Evolutionary conservation across 441 rosid genomes (phyloP).

Genomic region (Gossypium davidsonii): DNA sequence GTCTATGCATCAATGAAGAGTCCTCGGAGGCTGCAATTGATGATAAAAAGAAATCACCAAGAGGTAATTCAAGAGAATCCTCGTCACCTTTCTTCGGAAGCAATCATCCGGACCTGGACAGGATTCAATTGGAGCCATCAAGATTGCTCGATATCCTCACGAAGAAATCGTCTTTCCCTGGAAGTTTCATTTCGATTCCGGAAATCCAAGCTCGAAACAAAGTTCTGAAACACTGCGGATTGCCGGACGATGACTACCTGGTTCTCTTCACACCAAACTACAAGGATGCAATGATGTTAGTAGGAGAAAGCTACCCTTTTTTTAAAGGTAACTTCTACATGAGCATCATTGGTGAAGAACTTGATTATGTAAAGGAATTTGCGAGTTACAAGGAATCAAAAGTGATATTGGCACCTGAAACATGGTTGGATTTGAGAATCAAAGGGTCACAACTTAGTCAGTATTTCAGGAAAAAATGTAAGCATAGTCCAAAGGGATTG

Average conservation of each 20-base stretch:
- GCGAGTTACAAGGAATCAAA: slow-evolving; percentile 60
- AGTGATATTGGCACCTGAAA: slow-evolving; percentile 48
- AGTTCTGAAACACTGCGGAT: slow-evolving; percentile 56
- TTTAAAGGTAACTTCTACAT: slow-evolving; percentile 60
- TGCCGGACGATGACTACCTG: slow-evolving; percentile 48
- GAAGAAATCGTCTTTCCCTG: slow-evolving; percentile 56
- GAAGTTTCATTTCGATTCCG: slow-evolving; percentile 68
- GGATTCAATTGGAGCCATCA: slow-evolving; percentile 52
- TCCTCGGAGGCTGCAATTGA: slow-evolving; percentile 32
- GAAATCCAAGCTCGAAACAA: slow-evolving; percentile 63
- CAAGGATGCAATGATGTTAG: slow-evolving; percentile 64
- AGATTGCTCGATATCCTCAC: slow-evolving; percentile 60
- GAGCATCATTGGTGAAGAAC: slow-evolving; percentile 37
- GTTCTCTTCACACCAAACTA: slow-evolving; percentile 62
- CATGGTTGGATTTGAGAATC: slow-evolving; percentile 69
- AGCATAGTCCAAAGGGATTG: slow-evolving; percentile 55
- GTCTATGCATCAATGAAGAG: slow-evolving; percentile 58
- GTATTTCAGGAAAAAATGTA: slow-evolving; percentile 63
- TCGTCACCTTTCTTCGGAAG: slow-evolving; percentile 38
- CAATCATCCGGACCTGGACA: slow-evolving; percentile 49
- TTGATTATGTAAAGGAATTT: slow-evolving; percentile 43
- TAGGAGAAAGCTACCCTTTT: slow-evolving; percentile 75
- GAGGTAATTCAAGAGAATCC: slow-evolving; percentile 30
- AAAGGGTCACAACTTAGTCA: slow-evolving; percentile 73
- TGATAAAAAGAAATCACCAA: slow-evolving; percentile 42